A percentile compares a stretch with the other conserved stretches of the same genome.
Evolutionary conservation across 345 rosid genomes (phyloP).

Genomic region (Tarenaya hassleriana): DNA sequence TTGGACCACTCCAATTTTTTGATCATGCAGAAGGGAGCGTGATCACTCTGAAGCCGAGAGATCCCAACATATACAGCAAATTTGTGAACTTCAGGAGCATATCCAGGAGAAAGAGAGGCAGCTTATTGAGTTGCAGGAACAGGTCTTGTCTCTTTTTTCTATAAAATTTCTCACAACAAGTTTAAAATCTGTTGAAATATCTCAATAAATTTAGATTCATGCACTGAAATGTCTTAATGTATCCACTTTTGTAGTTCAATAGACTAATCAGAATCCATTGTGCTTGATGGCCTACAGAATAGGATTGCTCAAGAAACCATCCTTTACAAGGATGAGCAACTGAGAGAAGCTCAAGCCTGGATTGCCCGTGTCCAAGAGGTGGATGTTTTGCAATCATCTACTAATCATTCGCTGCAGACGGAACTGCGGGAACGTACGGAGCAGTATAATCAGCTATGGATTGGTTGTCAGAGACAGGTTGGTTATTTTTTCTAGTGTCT

Average conservation of each 20-base stretch:
- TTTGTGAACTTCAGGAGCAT: conserved; percentile 84
- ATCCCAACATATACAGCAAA: conserved; percentile 65
- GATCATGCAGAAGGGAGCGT: conserved; percentile 77
- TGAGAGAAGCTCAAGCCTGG: conserved; percentile 78
- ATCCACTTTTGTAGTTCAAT: background rate
- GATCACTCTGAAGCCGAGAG: conserved; percentile 97
- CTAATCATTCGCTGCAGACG: conserved; percentile 69
- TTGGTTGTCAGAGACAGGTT: conserved; percentile 95
- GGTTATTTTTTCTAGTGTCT: conserved; percentile 20
- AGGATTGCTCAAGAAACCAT: conserved; percentile 85
- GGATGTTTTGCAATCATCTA: conserved; percentile 72
- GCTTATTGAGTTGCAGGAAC: conserved; percentile 78
- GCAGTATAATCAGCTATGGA: conserved; percentile 88
- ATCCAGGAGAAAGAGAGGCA: conserved; percentile 89
- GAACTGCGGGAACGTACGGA: conserved; percentile 83
- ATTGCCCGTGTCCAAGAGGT: conserved; percentile 76
- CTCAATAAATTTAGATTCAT: background rate
- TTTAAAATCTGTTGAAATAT: too few relatives aligned
- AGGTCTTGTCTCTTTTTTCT: conserved; percentile 39
- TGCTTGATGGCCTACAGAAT: conserved; percentile 48
- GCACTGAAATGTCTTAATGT: background rate
- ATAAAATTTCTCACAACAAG: too few relatives aligned
- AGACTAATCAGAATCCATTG: background rate
- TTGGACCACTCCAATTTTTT: background rate
- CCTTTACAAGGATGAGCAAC: conserved; percentile 77